Percentiles rank a stretch among this genome's conserved stretches.
Evolutionary conservation across 345 rosid species (phyloP).

Genomic region (Sisymbrium altissimum): DNA sequence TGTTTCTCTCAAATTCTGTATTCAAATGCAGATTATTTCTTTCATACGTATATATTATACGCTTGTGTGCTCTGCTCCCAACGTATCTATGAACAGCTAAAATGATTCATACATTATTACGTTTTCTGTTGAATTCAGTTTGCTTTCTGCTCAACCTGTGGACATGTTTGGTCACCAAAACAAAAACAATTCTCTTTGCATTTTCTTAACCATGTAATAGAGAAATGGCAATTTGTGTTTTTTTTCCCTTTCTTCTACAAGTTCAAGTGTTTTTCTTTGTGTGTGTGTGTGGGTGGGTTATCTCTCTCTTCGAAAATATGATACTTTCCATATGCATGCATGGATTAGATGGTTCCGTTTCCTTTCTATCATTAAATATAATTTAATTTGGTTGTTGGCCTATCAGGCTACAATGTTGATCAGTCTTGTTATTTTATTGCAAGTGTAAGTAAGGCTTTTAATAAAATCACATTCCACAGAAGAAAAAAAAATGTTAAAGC

Average conservation of each 20-base stretch:
- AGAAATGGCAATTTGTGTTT: neutral
- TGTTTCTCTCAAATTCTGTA: neutral
- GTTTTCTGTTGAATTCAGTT: neutral
- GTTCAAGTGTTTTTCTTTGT: neutral
- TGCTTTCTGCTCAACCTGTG: neutral
- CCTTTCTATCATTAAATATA: neutral
- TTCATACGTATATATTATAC: neutral
- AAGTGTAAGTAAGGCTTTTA: constrained; percentile 1
- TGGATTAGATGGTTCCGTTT: constrained; percentile 23
- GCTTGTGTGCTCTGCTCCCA: neutral
- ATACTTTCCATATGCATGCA: constrained; percentile 14
- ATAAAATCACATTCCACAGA: neutral
- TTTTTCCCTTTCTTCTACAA: neutral
- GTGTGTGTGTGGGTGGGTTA: neutral
- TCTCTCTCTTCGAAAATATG: neutral
- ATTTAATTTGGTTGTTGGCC: constrained; percentile 33
- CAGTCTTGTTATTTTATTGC: constrained; percentile 4
- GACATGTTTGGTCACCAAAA: neutral
- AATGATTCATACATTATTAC: neutral
- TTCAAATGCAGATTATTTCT: neutral
- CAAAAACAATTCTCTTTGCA: neutral
- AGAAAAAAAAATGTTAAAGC: neutral
- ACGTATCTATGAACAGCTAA: neutral
- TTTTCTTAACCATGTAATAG: neutral
- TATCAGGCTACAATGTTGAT: constrained; percentile 21